A percentile compares a stretch with the other conserved stretches of the same genome.
phyloP scores from a whole-genome alignment of 1,284 basidiomycete genomes.

The Anthracocystis setariae region DNA sequence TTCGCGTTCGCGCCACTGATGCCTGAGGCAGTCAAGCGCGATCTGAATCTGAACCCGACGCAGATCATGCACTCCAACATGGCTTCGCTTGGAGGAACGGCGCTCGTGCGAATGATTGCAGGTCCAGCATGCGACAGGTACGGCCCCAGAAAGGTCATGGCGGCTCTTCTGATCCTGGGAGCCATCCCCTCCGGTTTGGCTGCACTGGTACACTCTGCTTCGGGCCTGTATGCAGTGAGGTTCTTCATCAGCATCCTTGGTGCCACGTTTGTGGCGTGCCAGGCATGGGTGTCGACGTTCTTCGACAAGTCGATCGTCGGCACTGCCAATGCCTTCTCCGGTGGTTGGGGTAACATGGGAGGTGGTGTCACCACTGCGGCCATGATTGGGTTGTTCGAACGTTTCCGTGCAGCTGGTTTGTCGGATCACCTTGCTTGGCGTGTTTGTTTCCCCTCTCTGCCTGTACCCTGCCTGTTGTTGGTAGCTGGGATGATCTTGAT shows the following conservation, averaged over 20 bases:
- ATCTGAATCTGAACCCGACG: conserved; percentile 71
- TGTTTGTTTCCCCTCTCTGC: conserved; percentile 73
- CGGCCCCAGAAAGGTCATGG: conserved; percentile 74
- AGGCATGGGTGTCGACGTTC: conserved; percentile 74
- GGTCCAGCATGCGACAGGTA: conserved; percentile 74
- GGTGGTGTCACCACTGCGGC: conserved; percentile 71
- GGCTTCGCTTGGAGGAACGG: conserved; percentile 72
- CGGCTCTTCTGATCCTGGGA: conserved; percentile 73
- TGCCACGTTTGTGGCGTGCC: conserved; percentile 74
- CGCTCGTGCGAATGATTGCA: conserved; percentile 72
- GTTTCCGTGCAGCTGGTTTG: conserved; percentile 69
- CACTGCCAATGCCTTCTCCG: conserved; percentile 65
- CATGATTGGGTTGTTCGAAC: conserved; percentile 74
- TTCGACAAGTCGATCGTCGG: conserved; percentile 76
- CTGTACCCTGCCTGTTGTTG: conserved; percentile 73
- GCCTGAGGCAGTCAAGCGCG: conserved; percentile 74
- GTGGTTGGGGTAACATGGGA: conserved; percentile 71
- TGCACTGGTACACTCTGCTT: conserved; percentile 71
- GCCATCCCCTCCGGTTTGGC: conserved; percentile 76
- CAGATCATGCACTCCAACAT: conserved; percentile 75
- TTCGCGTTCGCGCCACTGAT: conserved; percentile 76
- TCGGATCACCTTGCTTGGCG: conserved; percentile 73
- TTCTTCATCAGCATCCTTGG: conserved; percentile 74
- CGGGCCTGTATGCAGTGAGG: conserved; percentile 72
- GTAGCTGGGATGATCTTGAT: conserved; percentile 71